These are phyloP conservation scores for Bacterosira constricta DNA, from an alignment of 108 stramenopile genomes.

Conservation along the genomic window DNA sequence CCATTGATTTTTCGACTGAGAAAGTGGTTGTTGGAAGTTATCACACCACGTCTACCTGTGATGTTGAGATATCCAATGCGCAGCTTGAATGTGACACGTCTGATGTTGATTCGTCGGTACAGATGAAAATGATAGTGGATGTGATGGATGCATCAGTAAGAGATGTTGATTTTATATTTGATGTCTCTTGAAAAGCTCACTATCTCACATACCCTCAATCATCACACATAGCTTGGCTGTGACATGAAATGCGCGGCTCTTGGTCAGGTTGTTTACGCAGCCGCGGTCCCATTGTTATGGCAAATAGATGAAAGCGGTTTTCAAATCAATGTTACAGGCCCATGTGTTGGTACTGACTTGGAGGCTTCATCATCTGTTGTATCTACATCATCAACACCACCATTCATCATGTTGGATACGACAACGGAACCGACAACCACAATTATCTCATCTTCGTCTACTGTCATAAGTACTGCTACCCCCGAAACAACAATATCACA, in stretches of 20 bases:
- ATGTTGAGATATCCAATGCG: constrained; percentile 6
- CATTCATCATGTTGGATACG: too few relatives aligned
- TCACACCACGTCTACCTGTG: not conserved
- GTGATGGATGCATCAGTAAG: constrained; percentile 18
- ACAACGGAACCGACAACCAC: too few relatives aligned
- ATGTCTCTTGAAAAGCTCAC: too few relatives aligned
- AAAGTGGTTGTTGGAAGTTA: constrained; percentile 23
- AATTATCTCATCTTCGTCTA: too few relatives aligned
- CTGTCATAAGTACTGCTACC: too few relatives aligned
- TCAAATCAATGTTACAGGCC: not conserved
- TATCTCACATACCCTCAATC: too few relatives aligned
- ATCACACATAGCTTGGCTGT: constrained; percentile 1
- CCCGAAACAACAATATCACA: too few relatives aligned
- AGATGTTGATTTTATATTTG: too few relatives aligned
- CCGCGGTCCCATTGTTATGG: constrained; percentile 7
- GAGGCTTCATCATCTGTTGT: too few relatives aligned
- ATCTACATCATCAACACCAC: too few relatives aligned
- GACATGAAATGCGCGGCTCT: constrained; percentile 4
- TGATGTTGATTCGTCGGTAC: not conserved
- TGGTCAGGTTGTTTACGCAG: constrained; percentile 18
- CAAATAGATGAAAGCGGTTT: not conserved
- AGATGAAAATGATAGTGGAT: constrained; percentile 6
- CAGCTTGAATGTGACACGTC: not conserved
- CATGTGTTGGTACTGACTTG: not conserved
- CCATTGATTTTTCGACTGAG: constrained; percentile 9